Evolutionary conservation across 2,329 filamentous ascomycete species (phyloP), one percentile per base, ranked within the genome.

Genomic region (Arthrobotrys entomopaga): DNA sequence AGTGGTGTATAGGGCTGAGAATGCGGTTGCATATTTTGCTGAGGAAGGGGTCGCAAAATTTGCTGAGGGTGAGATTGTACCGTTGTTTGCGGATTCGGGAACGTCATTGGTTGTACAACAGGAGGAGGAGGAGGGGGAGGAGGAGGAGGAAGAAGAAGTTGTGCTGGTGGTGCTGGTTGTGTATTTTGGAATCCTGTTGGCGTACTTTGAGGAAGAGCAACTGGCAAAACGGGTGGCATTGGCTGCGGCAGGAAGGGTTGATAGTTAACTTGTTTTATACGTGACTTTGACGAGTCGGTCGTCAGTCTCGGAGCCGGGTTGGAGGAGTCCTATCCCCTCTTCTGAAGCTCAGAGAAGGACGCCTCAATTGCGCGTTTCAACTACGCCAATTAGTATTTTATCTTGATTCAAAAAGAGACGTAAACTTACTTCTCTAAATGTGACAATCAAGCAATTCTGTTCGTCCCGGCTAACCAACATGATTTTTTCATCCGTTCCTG

Each of bases 381-480:
- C 76, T 77, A 24, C n/a, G 53, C 15, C 0, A 20, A 38, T 20
- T 53, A 54, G 11, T 1, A n/a, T 38, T 20, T 43, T 8, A 49
- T 42, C 24, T 42, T 29, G 2, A 19, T 8, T n/a, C 61, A 19
- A 11, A 5, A 16, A 49, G 20, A 34, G 7, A 40, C 2, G 46
- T 13, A 15, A 20, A 65, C 75, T 96, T 75, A 99, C 82, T 81
- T 98, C 95, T 81, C 92, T 91, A 81, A 96, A 99, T 77, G 88
- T 94, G 73, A 97, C 89, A 65, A 97, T 86, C 79, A 98, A 91
- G 76, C 91, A 89, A 64, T 89, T 95, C 81, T 97, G 91, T 80
- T 97, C 92, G 81, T 99, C 94, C 65, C 94, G 87, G 81, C 91
- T 97, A 22, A 93, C 90, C 61, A 99, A 83, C 77, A 90, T 90